Conservation (phyloP, 2,329 filamentous ascomycete species). For the Aureobasidium sp. region DNA sequence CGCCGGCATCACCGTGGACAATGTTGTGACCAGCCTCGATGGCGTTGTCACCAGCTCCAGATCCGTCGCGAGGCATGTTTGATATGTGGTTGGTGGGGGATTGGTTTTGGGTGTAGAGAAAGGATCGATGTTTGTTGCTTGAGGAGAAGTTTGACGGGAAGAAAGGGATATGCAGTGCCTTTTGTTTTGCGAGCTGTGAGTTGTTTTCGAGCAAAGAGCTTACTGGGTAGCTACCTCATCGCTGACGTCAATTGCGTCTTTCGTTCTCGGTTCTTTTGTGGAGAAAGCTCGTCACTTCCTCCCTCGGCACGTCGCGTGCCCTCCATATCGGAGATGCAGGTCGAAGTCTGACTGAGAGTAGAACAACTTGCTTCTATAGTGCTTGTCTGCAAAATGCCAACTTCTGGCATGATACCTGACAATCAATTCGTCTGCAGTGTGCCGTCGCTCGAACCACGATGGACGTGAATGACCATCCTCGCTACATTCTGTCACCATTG, state of each 20-base stretch:
- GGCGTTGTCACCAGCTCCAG: conserved; percentile 36
- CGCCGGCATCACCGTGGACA: conserved; percentile 31
- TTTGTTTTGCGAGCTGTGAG: conserved; percentile 9
- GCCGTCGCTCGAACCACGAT: too few species aligned
- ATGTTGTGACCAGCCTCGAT: conserved; percentile 32
- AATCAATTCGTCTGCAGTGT: too few species aligned
- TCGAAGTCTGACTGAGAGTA: background rate
- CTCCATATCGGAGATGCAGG: conserved; percentile 5
- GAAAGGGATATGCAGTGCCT: background rate
- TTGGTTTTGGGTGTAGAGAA: background rate
- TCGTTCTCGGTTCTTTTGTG: conserved; percentile 3
- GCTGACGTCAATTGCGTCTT: background rate
- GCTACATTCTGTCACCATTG: too few species aligned
- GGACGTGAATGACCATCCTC: too few species aligned
- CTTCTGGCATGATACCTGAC: too few species aligned
- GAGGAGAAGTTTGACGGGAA: background rate
- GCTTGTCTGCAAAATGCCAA: too few species aligned
- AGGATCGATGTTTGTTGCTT: background rate
- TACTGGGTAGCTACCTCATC: conserved; percentile 5
- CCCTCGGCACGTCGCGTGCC: background rate
- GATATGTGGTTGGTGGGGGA: conserved; percentile 17
- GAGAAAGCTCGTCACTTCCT: conserved; percentile 13
- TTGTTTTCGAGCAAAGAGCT: background rate
- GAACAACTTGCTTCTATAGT: background rate
- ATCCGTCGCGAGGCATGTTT: conserved; percentile 36